Percentiles rank a stretch among this genome's conserved stretches.
These are phyloP conservation scores for Gynandropsis gynandra DNA, from an alignment of 345 rosid genomes.

Conservation along the genomic window DNA sequence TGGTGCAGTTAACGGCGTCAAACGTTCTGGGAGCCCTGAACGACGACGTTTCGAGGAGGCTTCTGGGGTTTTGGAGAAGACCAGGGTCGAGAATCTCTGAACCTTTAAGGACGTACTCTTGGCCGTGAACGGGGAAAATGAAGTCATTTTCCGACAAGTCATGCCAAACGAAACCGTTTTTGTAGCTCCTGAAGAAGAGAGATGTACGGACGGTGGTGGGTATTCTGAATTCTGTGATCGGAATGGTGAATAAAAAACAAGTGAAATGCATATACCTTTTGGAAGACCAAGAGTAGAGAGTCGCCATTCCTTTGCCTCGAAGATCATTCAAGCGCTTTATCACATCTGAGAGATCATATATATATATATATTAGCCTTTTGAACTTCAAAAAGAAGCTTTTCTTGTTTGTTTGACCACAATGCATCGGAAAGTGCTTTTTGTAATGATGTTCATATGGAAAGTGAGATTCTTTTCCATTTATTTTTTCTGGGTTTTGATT, in stretches of 20 bases:
- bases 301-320: slow-evolving; percentile 72
- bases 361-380: no score
- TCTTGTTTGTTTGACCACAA: slow-evolving; percentile 11
- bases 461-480: not conserved
- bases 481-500: not conserved
- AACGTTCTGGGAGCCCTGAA: slow-evolving; percentile 36
- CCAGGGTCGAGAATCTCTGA: slow-evolving; percentile 62
- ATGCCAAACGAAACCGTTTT: slow-evolving; percentile 93
- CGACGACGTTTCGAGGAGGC: slow-evolving; percentile 42
- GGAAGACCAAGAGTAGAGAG: slow-evolving; percentile 35
- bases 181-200: slow-evolving; percentile 58
- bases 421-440: not conserved
- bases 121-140: slow-evolving; percentile 75
- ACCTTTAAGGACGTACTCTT: slow-evolving; percentile 91
- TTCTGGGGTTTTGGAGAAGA: slow-evolving; percentile 24
- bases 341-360: slow-evolving; percentile 64
- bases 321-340: slow-evolving; percentile 54
- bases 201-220: slow-evolving; percentile 3
- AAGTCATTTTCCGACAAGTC: slow-evolving; percentile 72
- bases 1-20: slow-evolving; percentile 20
- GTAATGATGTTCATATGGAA: slow-evolving; percentile 8
- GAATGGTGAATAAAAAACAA: slow-evolving; percentile 10
- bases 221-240: slow-evolving; percentile 7
- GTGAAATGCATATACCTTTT: slow-evolving; percentile 48
- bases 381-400: slow-evolving; percentile 14